Percentiles rank a stretch among this genome's conserved stretches.
phyloP scores from a whole-genome alignment of 805 yeast genomes.

The Crinitomyces ghanaensis region DNA sequence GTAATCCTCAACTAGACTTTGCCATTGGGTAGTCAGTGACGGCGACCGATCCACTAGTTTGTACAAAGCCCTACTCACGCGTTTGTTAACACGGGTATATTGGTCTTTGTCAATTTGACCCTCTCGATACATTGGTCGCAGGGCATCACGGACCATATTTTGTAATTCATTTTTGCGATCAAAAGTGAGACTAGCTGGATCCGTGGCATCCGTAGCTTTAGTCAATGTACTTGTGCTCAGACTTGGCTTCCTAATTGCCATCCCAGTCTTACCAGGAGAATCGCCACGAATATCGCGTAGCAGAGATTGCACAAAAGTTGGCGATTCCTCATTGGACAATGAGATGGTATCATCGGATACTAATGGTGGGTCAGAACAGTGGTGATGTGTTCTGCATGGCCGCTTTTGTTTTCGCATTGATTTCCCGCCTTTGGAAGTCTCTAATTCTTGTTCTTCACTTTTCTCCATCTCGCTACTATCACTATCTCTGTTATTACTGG shows the following conservation, averaged over 20 bases:
- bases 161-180: slow-evolving; percentile 49
- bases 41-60: slow-evolving; percentile 13
- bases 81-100: slow-evolving; percentile 52
- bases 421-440: no score
- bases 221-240: neutral
- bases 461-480: neutral
- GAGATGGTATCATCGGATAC: no score
- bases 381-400: slow-evolving; percentile 15
- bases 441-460: no score
- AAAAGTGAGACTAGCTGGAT: slow-evolving; percentile 10
- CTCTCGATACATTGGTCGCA: slow-evolving; percentile 38
- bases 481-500: neutral
- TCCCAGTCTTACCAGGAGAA: slow-evolving; percentile 3
- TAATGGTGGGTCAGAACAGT: no score
- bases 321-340: slow-evolving; percentile 4
- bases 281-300: slow-evolving; percentile 17
- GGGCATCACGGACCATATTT: slow-evolving; percentile 38
- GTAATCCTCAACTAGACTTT: no score
- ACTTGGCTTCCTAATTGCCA: neutral
- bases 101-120: slow-evolving; percentile 27
- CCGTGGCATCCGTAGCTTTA: no score
- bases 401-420: no score
- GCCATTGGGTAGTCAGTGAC: neutral
- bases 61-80: slow-evolving; percentile 51
- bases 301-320: slow-evolving; percentile 15